Evolutionary conservation across 2,329 filamentous ascomycete species (phyloP).

Genomic region (Sclerotinia spermophila): DNA sequence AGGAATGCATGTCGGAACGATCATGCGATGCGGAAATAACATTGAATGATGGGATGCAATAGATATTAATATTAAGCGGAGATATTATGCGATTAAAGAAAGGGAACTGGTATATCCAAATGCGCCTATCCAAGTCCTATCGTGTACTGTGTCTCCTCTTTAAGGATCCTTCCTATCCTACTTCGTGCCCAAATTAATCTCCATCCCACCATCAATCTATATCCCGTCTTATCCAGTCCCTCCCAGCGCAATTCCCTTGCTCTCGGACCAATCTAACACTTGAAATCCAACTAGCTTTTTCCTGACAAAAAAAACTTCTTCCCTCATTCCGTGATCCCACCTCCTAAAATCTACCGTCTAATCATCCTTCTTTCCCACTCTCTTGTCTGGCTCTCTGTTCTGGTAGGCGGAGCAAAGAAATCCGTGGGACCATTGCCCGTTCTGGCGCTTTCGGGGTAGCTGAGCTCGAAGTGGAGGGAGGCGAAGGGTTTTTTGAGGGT

Average conservation of each 20-base stretch:
- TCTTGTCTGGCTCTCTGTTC: neutral
- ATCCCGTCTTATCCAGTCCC: neutral
- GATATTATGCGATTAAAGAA: neutral
- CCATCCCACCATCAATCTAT: neutral
- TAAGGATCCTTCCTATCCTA: neutral
- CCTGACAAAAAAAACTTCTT: neutral
- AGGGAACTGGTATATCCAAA: neutral
- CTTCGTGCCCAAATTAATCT: neutral
- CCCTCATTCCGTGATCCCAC: neutral
- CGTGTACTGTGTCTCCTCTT: neutral
- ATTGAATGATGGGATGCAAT: neutral
- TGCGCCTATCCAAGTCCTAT: neutral
- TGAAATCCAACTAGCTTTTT: neutral
- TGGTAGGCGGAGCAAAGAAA: neutral
- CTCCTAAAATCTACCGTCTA: neutral
- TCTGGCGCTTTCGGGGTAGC: neutral
- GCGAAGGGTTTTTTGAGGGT: neutral
- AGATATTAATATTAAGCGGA: neutral
- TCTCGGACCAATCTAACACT: neutral
- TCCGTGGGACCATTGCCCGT: neutral
- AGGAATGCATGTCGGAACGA: neutral
- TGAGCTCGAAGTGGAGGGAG: neutral
- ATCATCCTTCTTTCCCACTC: constrained; percentile 11
- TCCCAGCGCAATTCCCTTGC: neutral
- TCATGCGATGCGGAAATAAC: neutral